Evolutionary conservation across 441 rosid species (phyloP).

Genomic region (Viola pubescens): DNA sequence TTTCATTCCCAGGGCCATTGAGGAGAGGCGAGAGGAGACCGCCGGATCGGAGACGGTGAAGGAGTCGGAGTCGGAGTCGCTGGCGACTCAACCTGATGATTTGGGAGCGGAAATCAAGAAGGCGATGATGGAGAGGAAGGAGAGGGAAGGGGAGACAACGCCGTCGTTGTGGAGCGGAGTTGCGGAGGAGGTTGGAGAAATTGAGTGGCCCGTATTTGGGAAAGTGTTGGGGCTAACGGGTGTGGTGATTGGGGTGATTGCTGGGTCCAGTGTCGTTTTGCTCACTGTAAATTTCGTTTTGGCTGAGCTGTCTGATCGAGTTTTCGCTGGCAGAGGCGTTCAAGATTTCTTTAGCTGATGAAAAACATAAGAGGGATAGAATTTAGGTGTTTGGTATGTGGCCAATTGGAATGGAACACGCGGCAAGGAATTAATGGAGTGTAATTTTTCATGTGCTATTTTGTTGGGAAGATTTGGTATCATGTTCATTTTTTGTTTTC

Average conservation of each 20-base stretch:
- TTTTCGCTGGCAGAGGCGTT: slow-evolving; percentile 69
- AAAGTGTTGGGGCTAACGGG: slow-evolving; percentile 78
- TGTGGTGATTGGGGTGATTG: slow-evolving; percentile 78
- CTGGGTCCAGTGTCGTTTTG: slow-evolving; percentile 77
- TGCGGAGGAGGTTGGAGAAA: slow-evolving; percentile 2
- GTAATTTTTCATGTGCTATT: too few species aligned
- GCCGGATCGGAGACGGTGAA: background rate
- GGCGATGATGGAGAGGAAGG: slow-evolving; percentile 10
- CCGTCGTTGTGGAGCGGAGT: slow-evolving; percentile 4
- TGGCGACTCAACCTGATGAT: background rate
- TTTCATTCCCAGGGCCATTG: background rate
- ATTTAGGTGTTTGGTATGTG: background rate
- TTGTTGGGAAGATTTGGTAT: too few species aligned
- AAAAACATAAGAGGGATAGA: background rate
- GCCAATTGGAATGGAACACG: too few species aligned
- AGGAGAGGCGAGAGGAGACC: background rate
- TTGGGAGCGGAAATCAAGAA: slow-evolving; percentile 8
- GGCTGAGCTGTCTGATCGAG: slow-evolving; percentile 79
- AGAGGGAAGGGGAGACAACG: background rate
- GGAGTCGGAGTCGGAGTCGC: background rate
- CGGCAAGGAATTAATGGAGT: too few species aligned
- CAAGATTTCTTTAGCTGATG: slow-evolving; percentile 64
- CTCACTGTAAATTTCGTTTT: slow-evolving; percentile 77
- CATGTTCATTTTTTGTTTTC: too few species aligned
- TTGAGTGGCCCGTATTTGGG: slow-evolving; percentile 15